Evolutionary conservation across 768 basidiomycete species (phyloP), one percentile per base, ranked within the genome.

Genomic region (Lepiota venenata): DNA sequence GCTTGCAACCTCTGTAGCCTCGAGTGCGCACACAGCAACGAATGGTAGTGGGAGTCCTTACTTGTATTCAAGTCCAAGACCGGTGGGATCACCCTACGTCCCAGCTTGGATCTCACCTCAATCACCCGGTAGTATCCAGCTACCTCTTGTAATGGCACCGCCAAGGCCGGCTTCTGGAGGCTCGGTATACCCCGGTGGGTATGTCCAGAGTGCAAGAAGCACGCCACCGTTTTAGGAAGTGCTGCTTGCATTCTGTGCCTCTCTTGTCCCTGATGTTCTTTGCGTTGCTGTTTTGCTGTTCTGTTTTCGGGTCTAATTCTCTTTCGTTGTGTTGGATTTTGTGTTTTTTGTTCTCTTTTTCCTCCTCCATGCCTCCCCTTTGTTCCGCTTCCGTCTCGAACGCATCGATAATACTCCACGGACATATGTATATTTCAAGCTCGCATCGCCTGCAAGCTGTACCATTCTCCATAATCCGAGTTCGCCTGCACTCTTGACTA

Each of bases 71-170:
- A 57, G 46, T 10, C 54, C 58, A n/a, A 56, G 42, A 12, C 39
- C 50, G 22, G 12, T 55, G 10, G 43, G 61, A 37, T 64, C 67
- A 44, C 54, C 69, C 8, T 73, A 70, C 55, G 59, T 67, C 18
- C 63, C 70, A 14, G 60, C 65, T n/a, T 73, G 69, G 68, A 58
- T 66, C 27, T 52, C 60, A n/a, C 63, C 64, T 8, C 48, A 57
- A 20, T 60, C 53, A 27, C 55, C 58, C 22, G 56, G 53, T n/a
- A 52, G 36, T 16, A 46, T 55, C 29, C 48, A 52, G 35, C 47
- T 62, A 14, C 61, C 64, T 4, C 55, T 56, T 15, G 61, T 61
- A 20, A 59, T 63, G 18, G 61, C 62, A 36, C 58, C 63, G 22
- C 60, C 62, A 21, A 32, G 32, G 32, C 50, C 62, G n/a, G 60